Evolutionary conservation across 768 basidiomycete genomes (phyloP), one percentile per base, ranked within the genome.

Genomic region (Cyclocybe cylindracea): DNA sequence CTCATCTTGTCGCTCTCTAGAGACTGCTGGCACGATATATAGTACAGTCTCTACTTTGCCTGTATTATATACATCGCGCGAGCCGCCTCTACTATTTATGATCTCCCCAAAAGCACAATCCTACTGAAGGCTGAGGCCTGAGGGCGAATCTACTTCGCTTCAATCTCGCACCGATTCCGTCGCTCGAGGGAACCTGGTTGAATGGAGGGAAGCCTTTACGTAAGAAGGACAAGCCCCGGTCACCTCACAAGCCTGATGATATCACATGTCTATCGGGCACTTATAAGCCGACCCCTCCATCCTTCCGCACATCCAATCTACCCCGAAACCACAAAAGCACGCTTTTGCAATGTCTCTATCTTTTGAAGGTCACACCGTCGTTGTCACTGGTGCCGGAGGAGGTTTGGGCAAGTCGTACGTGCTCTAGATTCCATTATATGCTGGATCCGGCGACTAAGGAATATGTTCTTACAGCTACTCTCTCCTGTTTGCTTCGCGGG

Each of bases 331-430:
- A 51, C 14, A 63, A 47, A 44, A 24, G 24, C 24, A 24, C 24
- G 24, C 24, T 5, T 5, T 24, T 24, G 24, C 24, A 5, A 83
- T 83, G 82, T 70, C 80, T 50, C 70, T 87, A 8, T 89, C 86
- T 2, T 96, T 93, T 78, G 85, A 89, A 70, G 86, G 86, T 50
- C 90, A 95, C 48, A 93, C 90, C n/a, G 91, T 94, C 51, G 82
- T 99, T 57, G 75, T 98, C 57, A 99, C 97, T 39, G 97, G 97
- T 41, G 95, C 94, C 39, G 97, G 97, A 10, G 93, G 94, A 54
- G 97, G 97, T 11, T 78, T 99, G 10, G 97, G 97, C 39, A 88
- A 84, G 74, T 82, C 90, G 91, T 98, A 65, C 61, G 90, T 80
- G 14, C 16, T 48, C 29, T 43, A 7, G 31, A 37, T 18, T 19